Conservation (phyloP, 371 early-diverging fungal species). For the Rhizopus delemar region DNA sequence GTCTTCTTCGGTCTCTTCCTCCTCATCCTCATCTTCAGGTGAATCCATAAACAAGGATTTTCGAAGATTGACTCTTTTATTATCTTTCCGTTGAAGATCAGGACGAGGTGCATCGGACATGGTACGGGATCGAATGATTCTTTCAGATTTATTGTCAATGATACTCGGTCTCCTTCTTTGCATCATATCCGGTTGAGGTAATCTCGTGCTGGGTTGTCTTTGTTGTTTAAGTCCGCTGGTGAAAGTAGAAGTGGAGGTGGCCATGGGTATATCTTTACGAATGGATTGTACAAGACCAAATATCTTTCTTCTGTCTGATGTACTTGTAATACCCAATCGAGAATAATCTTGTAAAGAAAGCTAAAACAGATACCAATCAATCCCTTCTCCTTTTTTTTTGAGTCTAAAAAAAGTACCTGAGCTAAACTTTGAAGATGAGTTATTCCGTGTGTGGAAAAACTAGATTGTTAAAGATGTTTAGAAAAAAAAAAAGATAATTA, state of each 20-base stretch:
- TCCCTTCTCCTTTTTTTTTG: background rate
- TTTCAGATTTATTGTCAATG: constrained; percentile 20
- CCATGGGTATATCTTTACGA: constrained; percentile 35
- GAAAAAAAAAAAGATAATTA: background rate
- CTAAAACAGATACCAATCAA: constrained; percentile 23
- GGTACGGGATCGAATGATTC: constrained; percentile 31
- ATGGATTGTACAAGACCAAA: constrained; percentile 69
- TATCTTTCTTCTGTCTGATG: constrained; percentile 75
- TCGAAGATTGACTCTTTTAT: constrained; percentile 17
- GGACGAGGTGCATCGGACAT: constrained; percentile 45
- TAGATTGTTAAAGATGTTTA: constrained; percentile 12
- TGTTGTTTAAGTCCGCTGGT: constrained; percentile 28
- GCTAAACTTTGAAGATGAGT: constrained; percentile 60
- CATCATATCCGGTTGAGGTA: constrained; percentile 15
- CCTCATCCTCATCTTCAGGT: constrained; percentile 15
- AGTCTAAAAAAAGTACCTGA: constrained; percentile 40
- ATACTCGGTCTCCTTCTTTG: constrained; percentile 23
- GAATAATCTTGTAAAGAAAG: constrained; percentile 85
- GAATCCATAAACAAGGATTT: constrained; percentile 21
- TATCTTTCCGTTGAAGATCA: constrained; percentile 7
- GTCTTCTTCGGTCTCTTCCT: constrained; percentile 40
- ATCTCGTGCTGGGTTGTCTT: constrained; percentile 25
- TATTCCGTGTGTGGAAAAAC: constrained; percentile 63
- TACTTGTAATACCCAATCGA: constrained; percentile 72
- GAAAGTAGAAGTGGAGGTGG: constrained; percentile 22